phyloP scores from a whole-genome alignment of 352 stramenopile genomes.

The Pythium phragmiticola region DNA sequence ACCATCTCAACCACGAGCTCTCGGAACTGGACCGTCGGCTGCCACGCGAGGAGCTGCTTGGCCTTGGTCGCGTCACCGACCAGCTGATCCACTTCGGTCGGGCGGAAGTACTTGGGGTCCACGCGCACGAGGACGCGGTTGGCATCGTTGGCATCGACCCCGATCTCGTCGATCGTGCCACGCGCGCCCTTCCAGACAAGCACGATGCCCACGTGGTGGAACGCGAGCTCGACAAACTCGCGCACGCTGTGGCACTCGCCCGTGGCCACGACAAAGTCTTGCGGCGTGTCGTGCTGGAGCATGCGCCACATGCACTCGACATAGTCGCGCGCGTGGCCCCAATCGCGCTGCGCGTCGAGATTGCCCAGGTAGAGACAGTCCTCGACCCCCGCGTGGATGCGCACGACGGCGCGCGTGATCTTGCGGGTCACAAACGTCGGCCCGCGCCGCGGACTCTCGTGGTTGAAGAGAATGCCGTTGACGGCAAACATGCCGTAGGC shows the following conservation, averaged over 20 bases:
- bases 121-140: slow-evolving; percentile 92
- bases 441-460: slow-evolving; percentile 97
- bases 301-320: slow-evolving; percentile 99
- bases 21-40: slow-evolving; percentile 89
- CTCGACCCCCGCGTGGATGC: slow-evolving; percentile 91
- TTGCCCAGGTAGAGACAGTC: slow-evolving; percentile 97
- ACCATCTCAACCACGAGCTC: slow-evolving; percentile 97
- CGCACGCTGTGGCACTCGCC: slow-evolving; percentile 98
- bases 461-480: slow-evolving; percentile 99
- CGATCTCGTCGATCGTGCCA: slow-evolving; percentile 92
- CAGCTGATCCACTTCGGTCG: slow-evolving; percentile 97
- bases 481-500: slow-evolving; percentile 94
- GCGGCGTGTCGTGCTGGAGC: slow-evolving; percentile 83
- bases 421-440: slow-evolving; percentile 99
- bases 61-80: slow-evolving; percentile 96
- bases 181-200: slow-evolving; percentile 91
- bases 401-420: slow-evolving; percentile 95
- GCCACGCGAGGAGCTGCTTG: slow-evolving; percentile 89
- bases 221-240: slow-evolving; percentile 97
- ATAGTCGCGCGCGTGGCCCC: slow-evolving; percentile 98
- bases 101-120: slow-evolving; percentile 97
- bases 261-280: slow-evolving; percentile 90
- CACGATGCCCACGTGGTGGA: slow-evolving; percentile 83
- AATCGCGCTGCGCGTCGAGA: slow-evolving; percentile 97
- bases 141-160: slow-evolving; percentile 88